Conservation (phyloP, 2,329 filamentous ascomycete genomes). For the Akanthomyces muscarius region DNA sequence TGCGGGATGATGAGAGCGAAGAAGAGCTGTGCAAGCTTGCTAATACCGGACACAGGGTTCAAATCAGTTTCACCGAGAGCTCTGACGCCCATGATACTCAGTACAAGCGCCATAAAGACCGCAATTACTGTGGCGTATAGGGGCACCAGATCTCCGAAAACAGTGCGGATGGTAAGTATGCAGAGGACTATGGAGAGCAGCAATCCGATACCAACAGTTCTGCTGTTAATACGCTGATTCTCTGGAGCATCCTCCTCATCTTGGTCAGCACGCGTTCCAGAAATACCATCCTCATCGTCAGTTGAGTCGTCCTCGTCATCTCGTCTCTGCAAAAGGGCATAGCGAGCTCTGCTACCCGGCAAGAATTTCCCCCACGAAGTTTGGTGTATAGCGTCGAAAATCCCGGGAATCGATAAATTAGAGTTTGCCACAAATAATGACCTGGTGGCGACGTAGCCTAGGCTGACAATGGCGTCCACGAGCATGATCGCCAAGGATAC, state of each 20-base stretch:
- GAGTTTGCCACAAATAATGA: conserved; percentile 41
- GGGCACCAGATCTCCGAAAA: conserved; percentile 80
- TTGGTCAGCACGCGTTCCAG: conserved; percentile 19
- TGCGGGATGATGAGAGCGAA: conserved; percentile 87
- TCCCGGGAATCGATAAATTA: neutral
- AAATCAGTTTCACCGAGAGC: conserved; percentile 80
- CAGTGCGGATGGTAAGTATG: conserved; percentile 72
- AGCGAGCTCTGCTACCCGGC: conserved; percentile 10
- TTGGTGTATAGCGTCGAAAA: neutral
- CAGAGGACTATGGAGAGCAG: conserved; percentile 74
- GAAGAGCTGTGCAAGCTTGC: conserved; percentile 91
- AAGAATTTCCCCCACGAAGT: conserved; percentile 1
- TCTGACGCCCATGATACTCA: conserved; percentile 70
- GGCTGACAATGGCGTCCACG: conserved; percentile 82
- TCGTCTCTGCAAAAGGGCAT: conserved; percentile 19
- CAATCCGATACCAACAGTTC: conserved; percentile 70
- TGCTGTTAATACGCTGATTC: conserved; percentile 73
- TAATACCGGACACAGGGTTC: conserved; percentile 94
- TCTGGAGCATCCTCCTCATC: conserved; percentile 72
- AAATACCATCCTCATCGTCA: conserved; percentile 21
- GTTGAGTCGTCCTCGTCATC: conserved; percentile 21
- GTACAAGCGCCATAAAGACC: conserved; percentile 76
- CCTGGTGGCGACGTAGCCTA: conserved; percentile 70
- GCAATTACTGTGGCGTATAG: conserved; percentile 71
- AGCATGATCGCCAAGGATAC: conserved; percentile 95